Conservation (phyloP, 2,329 filamentous ascomycete genomes). For the Fusarium coicis region DNA sequence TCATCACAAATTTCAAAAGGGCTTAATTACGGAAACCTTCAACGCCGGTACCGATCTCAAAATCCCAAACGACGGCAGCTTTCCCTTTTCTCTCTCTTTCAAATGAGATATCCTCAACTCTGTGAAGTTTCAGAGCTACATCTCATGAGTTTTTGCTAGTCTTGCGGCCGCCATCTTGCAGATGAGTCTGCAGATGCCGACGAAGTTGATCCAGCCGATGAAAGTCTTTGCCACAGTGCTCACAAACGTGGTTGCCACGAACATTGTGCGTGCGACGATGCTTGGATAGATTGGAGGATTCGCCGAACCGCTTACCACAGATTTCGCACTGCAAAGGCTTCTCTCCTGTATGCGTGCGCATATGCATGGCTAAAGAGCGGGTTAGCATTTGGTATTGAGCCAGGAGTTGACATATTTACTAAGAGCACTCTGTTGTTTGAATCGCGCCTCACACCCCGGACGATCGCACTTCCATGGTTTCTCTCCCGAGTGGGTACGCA, state of each 20-base stretch:
- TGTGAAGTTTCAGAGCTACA: not conserved
- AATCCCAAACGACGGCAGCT: slow-evolving; percentile 4
- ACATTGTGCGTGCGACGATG: slow-evolving; percentile 70
- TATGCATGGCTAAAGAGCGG: slow-evolving; percentile 67
- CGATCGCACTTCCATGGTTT: slow-evolving; percentile 69
- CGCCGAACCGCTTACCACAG: slow-evolving; percentile 69
- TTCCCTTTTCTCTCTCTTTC: not conserved
- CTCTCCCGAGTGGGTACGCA: slow-evolving; percentile 73
- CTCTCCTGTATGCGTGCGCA: slow-evolving; percentile 72
- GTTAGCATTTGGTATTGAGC: slow-evolving; percentile 28
- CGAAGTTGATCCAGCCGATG: slow-evolving; percentile 70
- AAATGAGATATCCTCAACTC: not conserved
- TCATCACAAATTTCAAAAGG: slow-evolving; percentile 4
- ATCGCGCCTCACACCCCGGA: slow-evolving; percentile 64
- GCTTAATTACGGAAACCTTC: slow-evolving; percentile 8
- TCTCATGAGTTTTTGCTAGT: slow-evolving; percentile 29
- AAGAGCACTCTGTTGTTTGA: slow-evolving; percentile 74
- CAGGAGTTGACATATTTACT: slow-evolving; percentile 57
- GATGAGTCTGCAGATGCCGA: slow-evolving; percentile 59
- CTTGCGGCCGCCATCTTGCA: slow-evolving; percentile 33
- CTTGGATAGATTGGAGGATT: slow-evolving; percentile 75
- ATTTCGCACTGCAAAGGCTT: slow-evolving; percentile 70
- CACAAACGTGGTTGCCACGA: slow-evolving; percentile 62
- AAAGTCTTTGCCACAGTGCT: slow-evolving; percentile 66
- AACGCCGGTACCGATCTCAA: slow-evolving; percentile 24